phyloP scores from a whole-genome alignment of 169 alveolate species.

The Plasmodium fragile region DNA sequence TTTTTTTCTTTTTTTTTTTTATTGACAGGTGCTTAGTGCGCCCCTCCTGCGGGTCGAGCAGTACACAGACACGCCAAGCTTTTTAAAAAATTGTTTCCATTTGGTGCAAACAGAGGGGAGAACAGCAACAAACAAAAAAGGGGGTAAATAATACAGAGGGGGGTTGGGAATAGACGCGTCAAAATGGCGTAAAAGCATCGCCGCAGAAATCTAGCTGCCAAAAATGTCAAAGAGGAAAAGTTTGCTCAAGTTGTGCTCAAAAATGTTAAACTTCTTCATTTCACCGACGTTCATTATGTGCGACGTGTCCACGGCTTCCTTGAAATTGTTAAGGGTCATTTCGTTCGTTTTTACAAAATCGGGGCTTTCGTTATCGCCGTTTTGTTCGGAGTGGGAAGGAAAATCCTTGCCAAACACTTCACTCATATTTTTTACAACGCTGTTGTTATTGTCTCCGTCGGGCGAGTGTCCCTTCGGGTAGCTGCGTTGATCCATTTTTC shows the following conservation, averaged over 20 bases:
- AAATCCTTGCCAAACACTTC: conserved; percentile 17
- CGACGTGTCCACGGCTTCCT: conserved; percentile 37
- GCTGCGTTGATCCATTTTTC: background rate
- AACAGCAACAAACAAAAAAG: conserved; percentile 9
- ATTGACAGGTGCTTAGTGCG: background rate
- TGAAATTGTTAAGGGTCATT: conserved; percentile 20
- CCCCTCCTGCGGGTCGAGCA: conserved; percentile 25
- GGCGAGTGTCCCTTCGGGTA: background rate
- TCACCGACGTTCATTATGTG: conserved; percentile 41
- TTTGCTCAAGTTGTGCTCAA: conserved; percentile 67
- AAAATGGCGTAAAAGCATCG: background rate
- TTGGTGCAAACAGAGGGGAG: background rate
- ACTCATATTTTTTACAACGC: conserved; percentile 49
- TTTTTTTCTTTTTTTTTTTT: background rate
- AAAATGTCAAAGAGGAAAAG: conserved; percentile 67
- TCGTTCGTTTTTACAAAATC: conserved; percentile 47
- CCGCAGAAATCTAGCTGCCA: conserved; percentile 12
- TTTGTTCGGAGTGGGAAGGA: background rate
- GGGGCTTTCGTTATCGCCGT: conserved; percentile 29
- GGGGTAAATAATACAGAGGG: background rate
- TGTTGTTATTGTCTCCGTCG: background rate
- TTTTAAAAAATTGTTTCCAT: conserved; percentile 7
- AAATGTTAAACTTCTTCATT: conserved; percentile 68
- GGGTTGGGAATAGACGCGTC: background rate
- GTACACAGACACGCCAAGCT: background rate